Evolutionary conservation across 148 eudicot species (phyloP).

Genomic region (Cornus suecica): DNA sequence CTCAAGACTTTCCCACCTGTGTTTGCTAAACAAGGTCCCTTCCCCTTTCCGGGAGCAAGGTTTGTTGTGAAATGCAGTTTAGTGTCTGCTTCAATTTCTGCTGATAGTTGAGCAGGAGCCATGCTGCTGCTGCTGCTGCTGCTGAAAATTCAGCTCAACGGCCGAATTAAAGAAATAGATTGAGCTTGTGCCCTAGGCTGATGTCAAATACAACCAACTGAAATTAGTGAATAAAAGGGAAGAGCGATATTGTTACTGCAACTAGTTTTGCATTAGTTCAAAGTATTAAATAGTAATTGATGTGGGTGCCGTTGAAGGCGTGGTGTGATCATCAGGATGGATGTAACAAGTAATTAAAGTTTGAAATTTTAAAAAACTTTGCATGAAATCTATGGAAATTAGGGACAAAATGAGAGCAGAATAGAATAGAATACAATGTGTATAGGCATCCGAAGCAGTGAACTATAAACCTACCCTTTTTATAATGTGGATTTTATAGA

Average conservation of each 20-base stretch:
- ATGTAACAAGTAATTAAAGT: background rate
- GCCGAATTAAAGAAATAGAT: background rate
- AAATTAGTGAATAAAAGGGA: background rate
- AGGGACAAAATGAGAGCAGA: background rate
- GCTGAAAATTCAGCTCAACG: constrained; percentile 3
- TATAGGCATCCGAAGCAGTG: background rate
- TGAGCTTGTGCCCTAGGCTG: background rate
- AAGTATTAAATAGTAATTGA: background rate
- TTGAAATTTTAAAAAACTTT: background rate
- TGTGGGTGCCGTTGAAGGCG: too few species aligned
- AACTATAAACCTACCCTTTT: background rate
- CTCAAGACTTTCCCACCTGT: constrained; percentile 29
- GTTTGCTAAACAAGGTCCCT: constrained; percentile 16
- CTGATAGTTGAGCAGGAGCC: constrained; percentile 12
- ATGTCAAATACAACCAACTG: background rate
- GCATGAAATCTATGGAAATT: background rate
- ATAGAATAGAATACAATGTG: background rate
- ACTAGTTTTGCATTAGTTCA: background rate
- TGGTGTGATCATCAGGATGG: too few species aligned
- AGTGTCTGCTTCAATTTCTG: background rate
- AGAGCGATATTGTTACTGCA: background rate
- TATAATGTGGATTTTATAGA: too few species aligned
- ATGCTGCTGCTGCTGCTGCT: background rate
- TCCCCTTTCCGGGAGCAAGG: constrained; percentile 25
- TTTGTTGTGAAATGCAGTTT: constrained; percentile 7